Evolutionary conservation across 2,329 filamentous ascomycete species (phyloP).

Genomic region (Pseudogymnoascus sp.): DNA sequence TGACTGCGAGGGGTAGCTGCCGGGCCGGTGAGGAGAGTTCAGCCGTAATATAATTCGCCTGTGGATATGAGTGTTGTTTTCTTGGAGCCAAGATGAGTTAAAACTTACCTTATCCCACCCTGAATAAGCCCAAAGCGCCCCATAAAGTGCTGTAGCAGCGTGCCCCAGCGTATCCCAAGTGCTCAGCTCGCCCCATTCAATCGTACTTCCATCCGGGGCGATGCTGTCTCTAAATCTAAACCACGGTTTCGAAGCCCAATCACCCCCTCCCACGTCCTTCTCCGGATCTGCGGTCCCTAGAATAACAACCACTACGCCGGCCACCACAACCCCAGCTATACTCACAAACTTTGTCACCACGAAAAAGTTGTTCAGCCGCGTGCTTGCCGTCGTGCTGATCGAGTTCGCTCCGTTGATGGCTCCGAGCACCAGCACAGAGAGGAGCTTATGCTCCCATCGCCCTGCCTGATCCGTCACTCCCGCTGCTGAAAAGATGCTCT

Average conservation of each 20-base stretch:
- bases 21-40: conserved; percentile 43
- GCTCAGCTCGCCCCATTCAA: conserved; percentile 40
- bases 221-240: conserved; percentile 43
- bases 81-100: neutral
- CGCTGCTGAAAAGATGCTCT: conserved; percentile 47
- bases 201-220: conserved; percentile 40
- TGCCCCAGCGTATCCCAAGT: conserved; percentile 53
- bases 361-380: conserved; percentile 47
- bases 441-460: conserved; percentile 39
- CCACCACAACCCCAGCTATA: conserved; percentile 40
- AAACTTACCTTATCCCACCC: conserved; percentile 55
- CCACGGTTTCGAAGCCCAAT: conserved; percentile 47
- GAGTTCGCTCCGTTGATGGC: conserved; percentile 44
- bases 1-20: conserved; percentile 53
- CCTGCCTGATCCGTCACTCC: conserved; percentile 38
- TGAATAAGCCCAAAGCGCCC: conserved; percentile 55
- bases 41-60: conserved; percentile 48
- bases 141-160: conserved; percentile 52
- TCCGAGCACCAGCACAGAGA: conserved; percentile 40
- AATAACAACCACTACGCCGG: conserved; percentile 39
- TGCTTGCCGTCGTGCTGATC: conserved; percentile 47
- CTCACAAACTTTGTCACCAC: conserved; percentile 45
- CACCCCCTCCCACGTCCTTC: conserved; percentile 34
- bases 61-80: conserved; percentile 8
- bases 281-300: conserved; percentile 32